Conservation (phyloP, 2,329 filamentous ascomycete genomes). For the Trichoderma sp. region DNA sequence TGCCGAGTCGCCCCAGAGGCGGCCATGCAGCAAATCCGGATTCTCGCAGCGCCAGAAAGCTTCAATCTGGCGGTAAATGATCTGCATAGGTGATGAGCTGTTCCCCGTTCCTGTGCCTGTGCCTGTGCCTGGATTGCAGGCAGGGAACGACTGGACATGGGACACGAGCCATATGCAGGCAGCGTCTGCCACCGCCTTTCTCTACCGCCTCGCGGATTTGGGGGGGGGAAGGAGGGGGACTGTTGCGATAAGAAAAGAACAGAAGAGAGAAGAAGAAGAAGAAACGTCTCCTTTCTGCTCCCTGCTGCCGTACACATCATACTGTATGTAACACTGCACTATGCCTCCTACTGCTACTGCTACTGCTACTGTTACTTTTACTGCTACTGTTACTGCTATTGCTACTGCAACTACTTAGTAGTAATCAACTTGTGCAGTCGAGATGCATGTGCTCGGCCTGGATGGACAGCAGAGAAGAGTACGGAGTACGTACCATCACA, state of each 20-base stretch:
- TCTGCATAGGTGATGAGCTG: conserved; percentile 12
- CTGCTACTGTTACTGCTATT: no score
- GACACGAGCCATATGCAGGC: not conserved
- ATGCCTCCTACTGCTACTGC: no score
- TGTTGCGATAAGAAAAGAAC: not conserved
- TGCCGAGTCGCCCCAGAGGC: not conserved
- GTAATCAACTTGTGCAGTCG: not conserved
- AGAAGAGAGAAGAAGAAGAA: not conserved
- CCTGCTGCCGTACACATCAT: no score
- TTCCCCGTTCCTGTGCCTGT: not conserved
- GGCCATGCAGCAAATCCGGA: not conserved
- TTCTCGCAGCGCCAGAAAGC: not conserved
- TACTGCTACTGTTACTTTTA: no score
- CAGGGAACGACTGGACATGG: not conserved
- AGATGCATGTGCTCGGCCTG: not conserved
- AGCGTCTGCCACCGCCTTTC: conserved; percentile 13
- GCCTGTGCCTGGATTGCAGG: not conserved
- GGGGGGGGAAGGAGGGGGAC: no score
- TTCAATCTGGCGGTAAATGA: conserved; percentile 15
- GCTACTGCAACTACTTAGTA: no score
- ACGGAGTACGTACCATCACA: no score
- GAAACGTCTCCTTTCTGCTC: not conserved
- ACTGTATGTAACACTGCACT: no score
- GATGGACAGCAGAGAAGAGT: not conserved
- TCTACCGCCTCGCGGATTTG: not conserved